Conservation (phyloP, 2,329 filamentous ascomycete species). For the Cladosporium sp. region DNA sequence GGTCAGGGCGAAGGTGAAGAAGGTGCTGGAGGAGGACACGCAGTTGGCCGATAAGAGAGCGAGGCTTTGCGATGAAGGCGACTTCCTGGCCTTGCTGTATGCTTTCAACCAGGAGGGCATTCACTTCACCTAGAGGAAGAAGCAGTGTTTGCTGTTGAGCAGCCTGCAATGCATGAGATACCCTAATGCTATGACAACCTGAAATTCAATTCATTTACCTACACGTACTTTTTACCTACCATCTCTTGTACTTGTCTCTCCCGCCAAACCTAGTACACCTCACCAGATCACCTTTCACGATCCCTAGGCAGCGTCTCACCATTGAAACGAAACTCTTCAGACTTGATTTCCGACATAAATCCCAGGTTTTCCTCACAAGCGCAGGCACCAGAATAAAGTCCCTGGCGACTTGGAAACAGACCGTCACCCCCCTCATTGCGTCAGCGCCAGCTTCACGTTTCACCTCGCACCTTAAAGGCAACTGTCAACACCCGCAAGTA, state of each 20-base stretch:
- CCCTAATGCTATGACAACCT: not conserved
- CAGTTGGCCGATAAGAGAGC: conserved; percentile 76
- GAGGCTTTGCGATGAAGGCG: conserved; percentile 85
- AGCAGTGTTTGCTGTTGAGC: not conserved
- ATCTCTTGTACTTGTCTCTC: too few species aligned
- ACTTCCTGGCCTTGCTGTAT: conserved; percentile 77
- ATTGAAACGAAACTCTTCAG: too few species aligned
- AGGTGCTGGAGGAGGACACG: conserved; percentile 77
- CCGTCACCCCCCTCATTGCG: not conserved
- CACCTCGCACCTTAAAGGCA: not conserved
- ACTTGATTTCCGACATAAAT: too few species aligned
- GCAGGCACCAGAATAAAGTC: not conserved
- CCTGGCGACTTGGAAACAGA: not conserved
- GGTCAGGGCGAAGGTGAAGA: conserved; percentile 81
- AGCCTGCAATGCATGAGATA: not conserved
- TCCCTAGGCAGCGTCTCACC: too few species aligned
- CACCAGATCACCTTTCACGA: too few species aligned
- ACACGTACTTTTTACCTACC: too few species aligned
- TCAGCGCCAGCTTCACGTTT: not conserved
- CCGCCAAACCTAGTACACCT: too few species aligned
- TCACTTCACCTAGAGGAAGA: conserved; percentile 64
- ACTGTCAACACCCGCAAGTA: conserved; percentile 5
- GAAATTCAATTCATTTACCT: too few species aligned
- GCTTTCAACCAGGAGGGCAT: conserved; percentile 91
- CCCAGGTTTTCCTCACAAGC: too few species aligned